Evolutionary conservation across 2,329 filamentous ascomycete genomes (phyloP).

Genomic region (Fusarium continuum): DNA sequence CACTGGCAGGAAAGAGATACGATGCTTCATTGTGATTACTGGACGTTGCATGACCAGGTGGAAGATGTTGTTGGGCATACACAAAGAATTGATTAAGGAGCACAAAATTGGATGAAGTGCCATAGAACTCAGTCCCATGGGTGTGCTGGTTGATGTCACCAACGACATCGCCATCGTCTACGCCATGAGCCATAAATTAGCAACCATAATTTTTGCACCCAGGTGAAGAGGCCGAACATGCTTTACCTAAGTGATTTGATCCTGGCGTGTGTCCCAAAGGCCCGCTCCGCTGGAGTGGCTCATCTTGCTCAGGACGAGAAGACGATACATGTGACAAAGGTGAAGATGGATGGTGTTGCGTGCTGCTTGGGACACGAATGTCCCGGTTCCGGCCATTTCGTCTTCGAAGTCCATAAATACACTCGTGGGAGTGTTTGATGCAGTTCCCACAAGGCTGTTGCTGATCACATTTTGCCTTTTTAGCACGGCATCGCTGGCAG

Average conservation of each 20-base stretch:
- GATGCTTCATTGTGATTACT: accelerated
- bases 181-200: background rate
- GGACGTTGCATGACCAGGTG: background rate
- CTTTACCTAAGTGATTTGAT: background rate
- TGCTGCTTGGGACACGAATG: background rate
- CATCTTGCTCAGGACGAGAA: background rate
- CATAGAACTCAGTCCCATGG: constrained; percentile 3
- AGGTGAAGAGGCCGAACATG: accelerated
- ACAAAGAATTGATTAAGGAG: constrained; percentile 4
- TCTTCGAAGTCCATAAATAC: background rate
- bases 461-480: constrained; percentile 4
- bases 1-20: background rate
- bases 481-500: background rate
- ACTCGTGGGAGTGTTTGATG: background rate
- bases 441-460: constrained; percentile 4
- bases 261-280: background rate
- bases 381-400: background rate
- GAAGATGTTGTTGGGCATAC: constrained; percentile 1
- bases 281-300: background rate
- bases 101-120: constrained; percentile 3
- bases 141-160: constrained; percentile 7
- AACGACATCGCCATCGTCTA: constrained; percentile 1
- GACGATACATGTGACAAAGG: background rate
- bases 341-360: background rate
- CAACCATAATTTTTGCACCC: accelerated